Evolutionary conservation across 805 yeast species (phyloP).

Genomic region (Saccharomycopsis selenospora): DNA sequence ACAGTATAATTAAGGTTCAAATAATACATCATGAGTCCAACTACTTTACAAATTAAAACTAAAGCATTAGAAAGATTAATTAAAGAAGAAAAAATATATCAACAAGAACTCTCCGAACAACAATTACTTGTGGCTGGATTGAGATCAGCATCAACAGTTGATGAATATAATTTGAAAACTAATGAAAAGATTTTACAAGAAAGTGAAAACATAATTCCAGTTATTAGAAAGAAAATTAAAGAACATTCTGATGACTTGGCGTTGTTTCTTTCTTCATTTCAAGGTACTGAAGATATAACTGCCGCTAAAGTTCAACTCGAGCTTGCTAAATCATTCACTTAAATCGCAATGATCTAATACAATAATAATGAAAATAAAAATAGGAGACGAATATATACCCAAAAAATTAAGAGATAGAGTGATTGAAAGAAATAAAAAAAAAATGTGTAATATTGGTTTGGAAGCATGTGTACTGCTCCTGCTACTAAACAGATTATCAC

Average conservation of each 20-base stretch:
- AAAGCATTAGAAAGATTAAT: slow-evolving; percentile 61
- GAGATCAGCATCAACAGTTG: slow-evolving; percentile 38
- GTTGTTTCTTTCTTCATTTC: slow-evolving; percentile 26
- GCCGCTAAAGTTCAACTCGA: slow-evolving; percentile 8
- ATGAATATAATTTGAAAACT: slow-evolving; percentile 43
- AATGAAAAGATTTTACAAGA: slow-evolving; percentile 47
- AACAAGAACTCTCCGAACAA: slow-evolving; percentile 52
- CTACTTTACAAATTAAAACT: slow-evolving; percentile 51
- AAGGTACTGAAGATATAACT: slow-evolving; percentile 26
- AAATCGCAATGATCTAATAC: no score
- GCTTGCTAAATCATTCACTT: not conserved
- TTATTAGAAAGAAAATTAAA: slow-evolving; percentile 36
- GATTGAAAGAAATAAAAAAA: no score
- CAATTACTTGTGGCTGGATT: slow-evolving; percentile 39
- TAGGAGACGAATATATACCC: no score
- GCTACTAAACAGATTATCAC: no score
- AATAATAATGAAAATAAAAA: no score
- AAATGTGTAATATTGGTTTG: no score
- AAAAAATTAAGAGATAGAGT: no score
- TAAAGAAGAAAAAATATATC: slow-evolving; percentile 59
- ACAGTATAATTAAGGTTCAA: not conserved
- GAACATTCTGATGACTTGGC: slow-evolving; percentile 36
- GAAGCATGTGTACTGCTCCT: no score
- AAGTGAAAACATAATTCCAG: slow-evolving; percentile 46
- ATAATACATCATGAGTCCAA: slow-evolving; percentile 19